Conservation (phyloP, 495 filamentous ascomycete species). For the Xylaria cubensis region DNA sequence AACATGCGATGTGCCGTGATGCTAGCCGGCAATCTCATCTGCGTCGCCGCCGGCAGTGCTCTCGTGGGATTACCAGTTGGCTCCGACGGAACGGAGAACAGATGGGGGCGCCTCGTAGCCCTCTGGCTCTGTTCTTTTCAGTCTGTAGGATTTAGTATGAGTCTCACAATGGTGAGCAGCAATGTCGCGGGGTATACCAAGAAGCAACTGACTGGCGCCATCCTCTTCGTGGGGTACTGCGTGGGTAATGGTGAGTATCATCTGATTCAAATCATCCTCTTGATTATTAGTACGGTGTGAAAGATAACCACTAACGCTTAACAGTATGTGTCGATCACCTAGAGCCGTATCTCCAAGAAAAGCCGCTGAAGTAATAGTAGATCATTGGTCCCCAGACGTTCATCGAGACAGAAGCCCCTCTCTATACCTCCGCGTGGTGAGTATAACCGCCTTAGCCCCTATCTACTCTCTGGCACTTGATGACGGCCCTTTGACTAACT, state of each 20-base stretch:
- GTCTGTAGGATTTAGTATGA: slow-evolving; percentile 51
- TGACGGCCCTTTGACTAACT: background rate
- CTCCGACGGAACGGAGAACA: slow-evolving; percentile 48
- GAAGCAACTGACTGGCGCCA: slow-evolving; percentile 60
- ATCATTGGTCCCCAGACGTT: slow-evolving; percentile 64
- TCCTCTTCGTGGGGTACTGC: slow-evolving; percentile 61
- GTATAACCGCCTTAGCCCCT: background rate
- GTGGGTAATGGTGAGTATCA: slow-evolving; percentile 52
- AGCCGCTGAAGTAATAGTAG: slow-evolving; percentile 13
- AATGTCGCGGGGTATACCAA: slow-evolving; percentile 65
- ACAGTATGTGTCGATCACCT: slow-evolving; percentile 12
- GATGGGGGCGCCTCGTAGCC: slow-evolving; percentile 61
- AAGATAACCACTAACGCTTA: slow-evolving; percentile 8
- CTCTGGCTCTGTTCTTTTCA: slow-evolving; percentile 51
- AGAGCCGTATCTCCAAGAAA: background rate
- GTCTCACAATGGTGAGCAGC: slow-evolving; percentile 48
- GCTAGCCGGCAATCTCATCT: slow-evolving; percentile 49
- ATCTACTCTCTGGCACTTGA: background rate
- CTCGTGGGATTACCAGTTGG: slow-evolving; percentile 40
- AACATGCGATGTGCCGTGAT: slow-evolving; percentile 49
- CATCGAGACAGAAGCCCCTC: slow-evolving; percentile 57
- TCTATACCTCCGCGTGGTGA: slow-evolving; percentile 57
- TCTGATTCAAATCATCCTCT: background rate
- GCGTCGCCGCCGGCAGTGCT: slow-evolving; percentile 47
- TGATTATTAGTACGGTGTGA: background rate